Percentiles rank a stretch among this genome's conserved stretches.
phyloP scores from a whole-genome alignment of 2,329 filamentous ascomycete genomes.

The Aspergillus chevalieri region DNA sequence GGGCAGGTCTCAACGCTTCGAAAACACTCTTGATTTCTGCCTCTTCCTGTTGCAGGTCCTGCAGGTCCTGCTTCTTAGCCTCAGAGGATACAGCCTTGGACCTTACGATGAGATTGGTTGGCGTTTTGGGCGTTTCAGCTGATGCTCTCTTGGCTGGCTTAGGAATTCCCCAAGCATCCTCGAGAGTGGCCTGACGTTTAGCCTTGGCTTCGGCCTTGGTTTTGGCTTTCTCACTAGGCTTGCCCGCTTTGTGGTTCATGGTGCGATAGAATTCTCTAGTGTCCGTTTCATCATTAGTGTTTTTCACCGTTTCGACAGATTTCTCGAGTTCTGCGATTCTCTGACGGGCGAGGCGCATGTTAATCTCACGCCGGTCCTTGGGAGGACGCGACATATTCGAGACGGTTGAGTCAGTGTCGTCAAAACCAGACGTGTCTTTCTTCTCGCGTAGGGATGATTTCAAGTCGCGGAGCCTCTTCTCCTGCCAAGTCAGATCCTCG shows the following conservation, averaged over 20 bases:
- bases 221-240: slow-evolving; percentile 8
- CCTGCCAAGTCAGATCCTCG: background rate
- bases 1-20: slow-evolving; percentile 20
- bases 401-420: background rate
- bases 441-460: background rate
- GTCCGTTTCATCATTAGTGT: slow-evolving; percentile 11
- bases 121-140: background rate
- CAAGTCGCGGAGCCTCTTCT: background rate
- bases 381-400: background rate
- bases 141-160: slow-evolving; percentile 4
- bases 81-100: background rate
- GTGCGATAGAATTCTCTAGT: slow-evolving; percentile 21
- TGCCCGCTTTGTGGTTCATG: slow-evolving; percentile 26
- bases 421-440: background rate
- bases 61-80: background rate
- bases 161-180: slow-evolving; percentile 22
- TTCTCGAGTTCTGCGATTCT: slow-evolving; percentile 12
- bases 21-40: slow-evolving; percentile 22
- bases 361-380: background rate
- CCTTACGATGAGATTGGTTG: background rate
- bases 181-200: slow-evolving; percentile 22
- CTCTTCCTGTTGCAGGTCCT: background rate
- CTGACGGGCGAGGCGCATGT: background rate
- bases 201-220: slow-evolving; percentile 13
- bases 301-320: slow-evolving; percentile 1